Evolutionary conservation across 352 stramenopile genomes (phyloP).

Genomic region (Globisporangium recalcitrans): DNA sequence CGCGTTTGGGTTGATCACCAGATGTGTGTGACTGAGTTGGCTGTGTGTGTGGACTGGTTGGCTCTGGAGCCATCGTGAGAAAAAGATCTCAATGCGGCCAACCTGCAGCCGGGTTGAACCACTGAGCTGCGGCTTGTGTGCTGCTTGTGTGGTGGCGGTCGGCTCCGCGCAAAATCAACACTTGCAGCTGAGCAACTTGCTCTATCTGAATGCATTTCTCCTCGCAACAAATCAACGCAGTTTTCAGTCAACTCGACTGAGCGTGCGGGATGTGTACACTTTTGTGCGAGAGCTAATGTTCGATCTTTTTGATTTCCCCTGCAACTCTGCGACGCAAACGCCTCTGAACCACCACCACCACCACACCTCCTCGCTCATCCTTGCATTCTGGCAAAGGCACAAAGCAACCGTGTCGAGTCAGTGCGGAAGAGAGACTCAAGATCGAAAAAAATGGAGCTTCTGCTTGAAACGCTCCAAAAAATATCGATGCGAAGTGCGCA

Average conservation of each 20-base stretch:
- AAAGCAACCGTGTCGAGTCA: not conserved
- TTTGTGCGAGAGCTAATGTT: not conserved
- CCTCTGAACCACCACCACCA: no score
- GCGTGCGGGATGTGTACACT: not conserved
- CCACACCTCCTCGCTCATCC: not conserved
- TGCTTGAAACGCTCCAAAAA: constrained; percentile 11
- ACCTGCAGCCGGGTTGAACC: not conserved
- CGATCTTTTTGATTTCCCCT: no score
- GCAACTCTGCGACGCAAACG: no score
- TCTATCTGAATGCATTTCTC: not conserved
- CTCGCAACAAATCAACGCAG: not conserved
- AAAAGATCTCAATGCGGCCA: not conserved
- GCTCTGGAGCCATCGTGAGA: not conserved
- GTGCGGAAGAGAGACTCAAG: not conserved
- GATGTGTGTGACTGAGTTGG: not conserved
- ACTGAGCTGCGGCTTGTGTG: no score
- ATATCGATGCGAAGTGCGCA: constrained; percentile 1
- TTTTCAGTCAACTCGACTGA: no score
- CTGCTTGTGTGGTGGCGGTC: not conserved
- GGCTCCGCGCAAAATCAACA: no score
- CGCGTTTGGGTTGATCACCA: not conserved
- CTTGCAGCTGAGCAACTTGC: not conserved
- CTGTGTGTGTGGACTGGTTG: not conserved
- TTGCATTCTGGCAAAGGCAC: not conserved
- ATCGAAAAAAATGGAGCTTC: constrained; percentile 4